These are phyloP conservation scores for Coemansia reversa DNA, from an alignment of 192 early-diverging fungal species.

Conservation along the genomic window DNA sequence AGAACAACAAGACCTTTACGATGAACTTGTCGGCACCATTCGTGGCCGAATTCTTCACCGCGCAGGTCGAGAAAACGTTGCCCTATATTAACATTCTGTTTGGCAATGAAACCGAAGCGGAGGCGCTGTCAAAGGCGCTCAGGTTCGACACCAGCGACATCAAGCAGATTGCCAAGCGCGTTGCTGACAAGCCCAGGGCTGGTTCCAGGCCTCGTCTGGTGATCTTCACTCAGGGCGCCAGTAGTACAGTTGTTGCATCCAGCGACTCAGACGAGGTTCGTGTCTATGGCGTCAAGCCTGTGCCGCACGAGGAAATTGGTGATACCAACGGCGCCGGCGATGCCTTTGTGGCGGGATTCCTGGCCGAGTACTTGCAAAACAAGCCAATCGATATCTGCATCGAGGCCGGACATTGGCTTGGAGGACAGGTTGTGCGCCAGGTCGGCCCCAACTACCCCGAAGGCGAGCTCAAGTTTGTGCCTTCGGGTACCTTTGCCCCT, in stretches of 20 bases:
- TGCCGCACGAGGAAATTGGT: constrained; percentile 71
- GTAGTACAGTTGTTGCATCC: constrained; percentile 56
- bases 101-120: constrained; percentile 96
- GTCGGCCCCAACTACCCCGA: constrained; percentile 74
- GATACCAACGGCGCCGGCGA: constrained; percentile 99
- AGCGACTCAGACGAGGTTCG: constrained; percentile 64
- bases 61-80: constrained; percentile 69
- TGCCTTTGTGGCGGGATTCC: constrained; percentile 93
- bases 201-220: constrained; percentile 72
- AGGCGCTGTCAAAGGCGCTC: constrained; percentile 75
- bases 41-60: constrained; percentile 91
- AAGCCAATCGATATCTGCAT: constrained; percentile 64
- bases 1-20: constrained; percentile 80
- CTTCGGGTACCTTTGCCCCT: constrained; percentile 33
- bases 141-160: constrained; percentile 68
- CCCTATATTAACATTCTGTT: constrained; percentile 92
- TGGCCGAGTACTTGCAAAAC: constrained; percentile 80
- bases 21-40: constrained; percentile 98
- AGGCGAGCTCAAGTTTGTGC: constrained; percentile 45
- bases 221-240: constrained; percentile 81
- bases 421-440: constrained; percentile 79
- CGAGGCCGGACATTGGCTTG: constrained; percentile 89
- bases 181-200: constrained; percentile 85
- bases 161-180: constrained; percentile 75
- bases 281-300: constrained; percentile 61